Evolutionary conservation across 179 eudicot genomes (phyloP), one percentile per base, ranked within the genome.

Genomic region (Silene noctiflora): DNA sequence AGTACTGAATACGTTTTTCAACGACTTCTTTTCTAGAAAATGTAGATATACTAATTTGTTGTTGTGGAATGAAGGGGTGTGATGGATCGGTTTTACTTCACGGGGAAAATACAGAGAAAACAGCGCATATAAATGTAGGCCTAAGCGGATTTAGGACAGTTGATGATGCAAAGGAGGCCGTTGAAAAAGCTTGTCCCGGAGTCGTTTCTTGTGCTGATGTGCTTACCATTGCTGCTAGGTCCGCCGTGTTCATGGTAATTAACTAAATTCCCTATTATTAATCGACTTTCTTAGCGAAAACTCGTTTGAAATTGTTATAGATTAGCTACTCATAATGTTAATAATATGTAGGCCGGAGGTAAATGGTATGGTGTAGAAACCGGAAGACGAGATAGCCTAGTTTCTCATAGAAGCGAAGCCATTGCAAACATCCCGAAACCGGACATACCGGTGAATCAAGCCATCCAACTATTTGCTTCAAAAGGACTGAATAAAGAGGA

Each of bases 151-250:
- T 75, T 22, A 77, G 76, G 1, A n/a, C 66, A 27, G 53, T 81
- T 3, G 81, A 84, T 7, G 81, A 33, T 1, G 62, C 63, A 29
- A 86, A 81, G 64, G 80, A 35, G 1, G 76, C 74, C 0, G 75
- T 84, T 0, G 89, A 86, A 69, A 61, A 51, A 58, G 67, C 20
- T 33, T 86, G 89, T 62, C 89, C 87, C 0, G 86, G 75, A 19
- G 77, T 74, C 3, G 87, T 84, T 6, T 86, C 87, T 3, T 86
- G 89, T 61, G 80, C 87, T 0, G 89, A 86, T 63, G 58, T 72
- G 2, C 27, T 84, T 7, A 42, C 69, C 17, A 72, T 81, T 14
- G 84, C 82, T 27, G 77, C 85, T 27, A 79, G 85, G 55, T 77
- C 76, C 3, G 79, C 83, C 8, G 75, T 79, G 0, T 31, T 17